Percentiles rank a stretch among this genome's conserved stretches.
phyloP scores from a whole-genome alignment of 768 basidiomycete genomes.

The Goffeauzyma gilvescens region DNA sequence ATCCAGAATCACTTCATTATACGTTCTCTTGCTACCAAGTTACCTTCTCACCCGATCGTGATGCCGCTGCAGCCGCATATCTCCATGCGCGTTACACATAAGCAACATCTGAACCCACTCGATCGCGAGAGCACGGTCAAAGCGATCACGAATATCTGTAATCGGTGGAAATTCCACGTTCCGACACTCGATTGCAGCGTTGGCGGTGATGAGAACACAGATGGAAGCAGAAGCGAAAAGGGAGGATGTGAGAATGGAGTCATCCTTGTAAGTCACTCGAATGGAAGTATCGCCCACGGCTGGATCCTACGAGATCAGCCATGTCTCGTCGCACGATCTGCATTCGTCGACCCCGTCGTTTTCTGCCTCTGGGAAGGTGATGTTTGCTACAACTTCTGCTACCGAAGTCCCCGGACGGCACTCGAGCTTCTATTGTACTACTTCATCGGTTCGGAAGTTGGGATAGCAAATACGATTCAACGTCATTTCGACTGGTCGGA shows the following conservation, averaged over 20 bases:
- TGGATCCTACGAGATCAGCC: slow-evolving; percentile 74
- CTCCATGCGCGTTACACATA: slow-evolving; percentile 67
- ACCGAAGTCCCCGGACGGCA: slow-evolving; percentile 48
- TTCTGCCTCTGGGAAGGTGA: slow-evolving; percentile 94
- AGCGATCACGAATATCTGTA: slow-evolving; percentile 42
- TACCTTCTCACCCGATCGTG: slow-evolving; percentile 54
- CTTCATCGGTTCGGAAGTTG: slow-evolving; percentile 71
- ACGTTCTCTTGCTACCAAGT: slow-evolving; percentile 25
- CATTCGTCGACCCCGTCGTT: slow-evolving; percentile 66
- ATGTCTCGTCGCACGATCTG: slow-evolving; percentile 50
- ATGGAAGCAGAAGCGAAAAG: slow-evolving; percentile 10
- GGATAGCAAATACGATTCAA: slow-evolving; percentile 65
- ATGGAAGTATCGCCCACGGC: slow-evolving; percentile 66
- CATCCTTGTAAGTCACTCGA: slow-evolving; percentile 70
- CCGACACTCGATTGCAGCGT: neutral
- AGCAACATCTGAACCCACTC: slow-evolving; percentile 51
- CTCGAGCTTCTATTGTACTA: slow-evolving; percentile 65
- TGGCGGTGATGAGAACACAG: neutral
- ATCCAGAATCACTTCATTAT: slow-evolving; percentile 44
- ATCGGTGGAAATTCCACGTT: slow-evolving; percentile 46
- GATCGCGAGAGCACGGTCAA: slow-evolving; percentile 43
- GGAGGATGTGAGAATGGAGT: slow-evolving; percentile 23
- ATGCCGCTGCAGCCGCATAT: slow-evolving; percentile 68
- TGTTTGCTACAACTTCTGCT: slow-evolving; percentile 80
- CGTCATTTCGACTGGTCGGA: slow-evolving; percentile 45